Evolutionary conservation across 371 early-diverging fungal genomes (phyloP), one percentile per base, ranked within the genome.

Genomic region (Cokeromyces recurvatus): DNA sequence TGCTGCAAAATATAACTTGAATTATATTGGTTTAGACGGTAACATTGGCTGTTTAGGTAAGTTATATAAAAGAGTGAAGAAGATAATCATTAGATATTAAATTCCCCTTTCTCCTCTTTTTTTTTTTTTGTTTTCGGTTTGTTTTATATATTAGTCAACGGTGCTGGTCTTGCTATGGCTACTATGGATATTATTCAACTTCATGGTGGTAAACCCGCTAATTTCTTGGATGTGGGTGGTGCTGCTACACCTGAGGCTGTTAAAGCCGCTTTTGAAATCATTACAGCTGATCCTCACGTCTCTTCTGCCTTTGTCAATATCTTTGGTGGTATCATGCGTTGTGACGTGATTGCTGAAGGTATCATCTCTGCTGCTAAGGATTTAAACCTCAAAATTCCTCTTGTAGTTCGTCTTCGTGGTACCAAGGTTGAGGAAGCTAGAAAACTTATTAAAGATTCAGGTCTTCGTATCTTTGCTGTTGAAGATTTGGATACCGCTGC

Each of bases 131-230:
- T n/a, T n/a, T n/a, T n/a, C n/a, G n/a, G n/a, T n/a, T n/a, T n/a
- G n/a, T n/a, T n/a, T n/a, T n/a, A n/a, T n/a, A n/a, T n/a, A 29
- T 27, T 59, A 77, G 97, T 97, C 61, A 98, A 98, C 74, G 98
- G 98, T 57, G 97, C 98, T 48, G 98, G 98, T 68, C 85, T 98
- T 46, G 98, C 97, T 70, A 98, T 97, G 98, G 92, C 97, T 44
- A 98, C 98, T 47, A 95, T 96, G 97, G 98, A 98, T 78, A 95
- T 98, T 64, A 94, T 97, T 74, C 96, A 96, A 79, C 84, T 98
- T 45, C 85, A 96, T 78, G 98, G 97, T 57, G 97, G 97, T 40
- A 94, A 92, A 65, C 98, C 98, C n/a, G 98, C 97, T 63, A 98
- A 98, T 88, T 98, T 98, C 77, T 85, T 98, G 64, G 97, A 98